Base-by-base conservation (phyloP, 371 early-diverging fungal species). In the Lichtheimia hyalospora region DNA sequence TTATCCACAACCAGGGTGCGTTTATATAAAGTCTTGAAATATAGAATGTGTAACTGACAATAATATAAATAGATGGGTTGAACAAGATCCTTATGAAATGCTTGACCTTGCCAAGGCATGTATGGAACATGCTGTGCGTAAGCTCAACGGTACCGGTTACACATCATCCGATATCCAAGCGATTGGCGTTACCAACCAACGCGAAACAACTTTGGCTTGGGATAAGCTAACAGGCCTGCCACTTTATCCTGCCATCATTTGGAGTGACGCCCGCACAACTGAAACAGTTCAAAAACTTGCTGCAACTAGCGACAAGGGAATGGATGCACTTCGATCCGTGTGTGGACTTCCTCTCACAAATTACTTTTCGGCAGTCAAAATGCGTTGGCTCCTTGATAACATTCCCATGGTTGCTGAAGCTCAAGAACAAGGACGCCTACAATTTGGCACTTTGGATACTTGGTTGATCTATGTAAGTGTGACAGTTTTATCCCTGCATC, bases 151-250 rank as follows among this genome's bases (percentile, higher is more conserved):
- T 6, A 62, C 80, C 53, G 93, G 91, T 34, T 66, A 85, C 50
- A 58, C 77, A 8, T 61, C 83, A 27, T 57, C 57, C 27, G 83
- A 87, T 63, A 82, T 96, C 63, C 86, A 87, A 69, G 74, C 83
- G 73, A 69, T 96, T 40, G 97, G 97, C 16, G 88, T 97, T 58
- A 96, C 96, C 41, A 97, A 96, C 73, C 97, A 97, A 73, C 85
- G 97, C 64, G 97, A 97, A 70, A 96, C 97, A 5, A 85, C 90
- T 5, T 82, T 94, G 24, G 92, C 82, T 13, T 97, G 96, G 95
- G 94, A 96, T 76, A 73, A 64, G 24, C 62, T 52, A 16, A 91
- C 94, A 4, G 96, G 96, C 59, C 58, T 84, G 62, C 90, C 92
- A 0, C 79, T 97, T 23, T 84, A 89, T 64, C 87, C 93, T 62